phyloP scores from a whole-genome alignment of 106 monocot genomes.

The Dendrobium chrysotoxum region DNA sequence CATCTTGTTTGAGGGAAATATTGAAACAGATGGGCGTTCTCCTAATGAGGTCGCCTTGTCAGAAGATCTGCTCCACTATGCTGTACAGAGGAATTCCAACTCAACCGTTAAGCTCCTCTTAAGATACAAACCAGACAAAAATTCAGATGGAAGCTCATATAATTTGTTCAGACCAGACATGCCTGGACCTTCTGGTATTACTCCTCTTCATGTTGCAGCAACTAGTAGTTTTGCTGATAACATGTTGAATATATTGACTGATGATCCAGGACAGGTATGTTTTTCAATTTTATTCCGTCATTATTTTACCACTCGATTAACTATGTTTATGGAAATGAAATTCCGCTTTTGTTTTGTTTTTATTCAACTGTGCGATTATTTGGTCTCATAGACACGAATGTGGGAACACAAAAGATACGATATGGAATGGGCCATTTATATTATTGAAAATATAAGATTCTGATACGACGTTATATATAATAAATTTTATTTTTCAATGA shows the following conservation, averaged over 20 bases:
- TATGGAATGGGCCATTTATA: too few relatives aligned
- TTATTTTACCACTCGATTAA: neutral
- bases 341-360: neutral
- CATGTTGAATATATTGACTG: slow-evolving; percentile 63
- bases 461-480: too few relatives aligned
- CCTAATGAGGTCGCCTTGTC: slow-evolving; percentile 32
- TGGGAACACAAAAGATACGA: too few relatives aligned
- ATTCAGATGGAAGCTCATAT: slow-evolving; percentile 2
- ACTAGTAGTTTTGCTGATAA: slow-evolving; percentile 26
- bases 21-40: slow-evolving; percentile 27
- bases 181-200: slow-evolving; percentile 33
- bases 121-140: slow-evolving; percentile 27
- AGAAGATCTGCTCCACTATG: slow-evolving; percentile 49
- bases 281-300: neutral
- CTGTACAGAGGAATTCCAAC: slow-evolving; percentile 51
- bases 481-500: too few relatives aligned
- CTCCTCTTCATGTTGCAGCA: slow-evolving; percentile 84
- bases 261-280: slow-evolving; percentile 76
- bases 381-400: too few relatives aligned
- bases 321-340: neutral
- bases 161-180: slow-evolving; percentile 61
- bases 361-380: neutral
- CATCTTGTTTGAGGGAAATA: slow-evolving; percentile 41
- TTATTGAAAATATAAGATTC: too few relatives aligned
- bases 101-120: slow-evolving; percentile 49